These are phyloP conservation scores for Dunaliella sp. DNA, from an alignment of 139 green algal genomes.

Conservation along the genomic window DNA sequence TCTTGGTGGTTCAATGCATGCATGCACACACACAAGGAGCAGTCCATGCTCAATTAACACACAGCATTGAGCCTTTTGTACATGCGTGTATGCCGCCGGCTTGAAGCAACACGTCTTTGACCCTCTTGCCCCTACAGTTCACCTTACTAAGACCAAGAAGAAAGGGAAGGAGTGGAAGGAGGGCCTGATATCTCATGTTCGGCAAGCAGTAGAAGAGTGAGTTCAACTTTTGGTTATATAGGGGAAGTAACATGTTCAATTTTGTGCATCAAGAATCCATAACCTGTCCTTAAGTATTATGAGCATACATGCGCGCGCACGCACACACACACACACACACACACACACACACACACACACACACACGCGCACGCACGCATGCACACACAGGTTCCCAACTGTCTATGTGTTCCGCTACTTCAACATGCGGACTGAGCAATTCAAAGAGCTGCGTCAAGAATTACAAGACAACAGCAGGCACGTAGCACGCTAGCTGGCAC, in stretches of 20 bases:
- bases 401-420: constrained; percentile 85
- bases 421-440: constrained; percentile 93
- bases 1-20: no score
- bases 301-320: background rate
- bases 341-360: background rate
- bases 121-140: constrained; percentile 32
- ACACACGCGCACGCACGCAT: background rate
- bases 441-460: constrained; percentile 90
- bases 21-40: background rate
- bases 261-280: no score
- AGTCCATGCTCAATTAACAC: background rate
- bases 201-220: constrained; percentile 75
- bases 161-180: constrained; percentile 92
- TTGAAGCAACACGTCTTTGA: no score
- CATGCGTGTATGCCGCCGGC: no score
- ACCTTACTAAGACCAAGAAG: constrained; percentile 91
- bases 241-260: no score
- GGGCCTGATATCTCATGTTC: constrained; percentile 71
- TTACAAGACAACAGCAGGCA: constrained; percentile 69
- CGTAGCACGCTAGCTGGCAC: no score
- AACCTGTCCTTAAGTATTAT: background rate
- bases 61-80: background rate
- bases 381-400: constrained; percentile 59
- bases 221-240: no score
- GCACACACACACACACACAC: no score